These are phyloP conservation scores for Blepharisma japonicum DNA, from an alignment of 73 alveolate genomes.

Conservation along the genomic window DNA sequence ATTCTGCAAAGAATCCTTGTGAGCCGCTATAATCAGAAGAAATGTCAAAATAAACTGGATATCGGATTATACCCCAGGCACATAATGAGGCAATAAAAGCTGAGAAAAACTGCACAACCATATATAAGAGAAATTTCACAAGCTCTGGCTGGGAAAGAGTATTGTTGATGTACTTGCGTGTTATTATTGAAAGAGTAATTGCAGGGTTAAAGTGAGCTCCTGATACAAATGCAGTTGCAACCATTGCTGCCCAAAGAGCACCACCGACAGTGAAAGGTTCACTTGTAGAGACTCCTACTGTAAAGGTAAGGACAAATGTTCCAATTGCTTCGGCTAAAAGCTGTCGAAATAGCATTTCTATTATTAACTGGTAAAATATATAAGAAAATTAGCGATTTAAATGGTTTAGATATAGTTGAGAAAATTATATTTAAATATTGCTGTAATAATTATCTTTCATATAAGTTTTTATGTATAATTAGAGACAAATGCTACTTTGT, in stretches of 20 bases:
- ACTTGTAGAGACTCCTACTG: slow-evolving; percentile 14
- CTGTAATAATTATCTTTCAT: no score
- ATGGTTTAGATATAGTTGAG: no score
- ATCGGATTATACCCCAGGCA: slow-evolving; percentile 25
- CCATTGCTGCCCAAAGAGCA: slow-evolving; percentile 28
- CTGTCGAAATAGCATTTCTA: no score
- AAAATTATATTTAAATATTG: no score
- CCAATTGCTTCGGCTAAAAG: slow-evolving; percentile 28
- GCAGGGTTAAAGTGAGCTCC: slow-evolving; percentile 31
- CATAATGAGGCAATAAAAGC: background rate
- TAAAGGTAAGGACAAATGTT: background rate
- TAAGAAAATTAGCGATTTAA: no score
- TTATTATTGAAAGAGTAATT: slow-evolving; percentile 5
- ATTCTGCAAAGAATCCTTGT: slow-evolving; percentile 21
- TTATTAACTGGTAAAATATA: no score
- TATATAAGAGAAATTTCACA: background rate
- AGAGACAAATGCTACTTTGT: no score
- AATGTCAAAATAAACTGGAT: slow-evolving; percentile 25
- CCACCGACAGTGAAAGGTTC: slow-evolving; percentile 26
- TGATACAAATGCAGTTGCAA: slow-evolving; percentile 13
- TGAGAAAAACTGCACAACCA: slow-evolving; percentile 14
- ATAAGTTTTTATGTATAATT: no score
- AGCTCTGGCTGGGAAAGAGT: slow-evolving; percentile 11
- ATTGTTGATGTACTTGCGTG: background rate
- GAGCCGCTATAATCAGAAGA: background rate